Percentiles rank a stretch among this genome's conserved stretches.
Conservation (phyloP, 2,329 filamentous ascomycete species). For the Ascochyta fabae region DNA sequence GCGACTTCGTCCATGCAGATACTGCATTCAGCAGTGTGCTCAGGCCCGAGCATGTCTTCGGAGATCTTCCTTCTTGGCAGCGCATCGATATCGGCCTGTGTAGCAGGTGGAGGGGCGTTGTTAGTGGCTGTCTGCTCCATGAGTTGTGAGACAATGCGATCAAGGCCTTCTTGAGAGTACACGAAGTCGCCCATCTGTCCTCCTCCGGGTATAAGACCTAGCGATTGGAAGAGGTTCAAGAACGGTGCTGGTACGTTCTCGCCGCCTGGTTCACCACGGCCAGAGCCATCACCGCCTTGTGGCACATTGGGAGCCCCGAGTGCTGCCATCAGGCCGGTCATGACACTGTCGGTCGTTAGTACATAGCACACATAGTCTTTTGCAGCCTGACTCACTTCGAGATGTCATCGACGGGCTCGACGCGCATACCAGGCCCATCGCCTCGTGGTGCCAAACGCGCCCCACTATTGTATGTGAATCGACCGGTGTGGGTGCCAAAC, state of each 20-base stretch:
- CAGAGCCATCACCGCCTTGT: slow-evolving; percentile 11
- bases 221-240: slow-evolving; percentile 52
- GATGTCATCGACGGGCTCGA: slow-evolving; percentile 56
- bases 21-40: slow-evolving; percentile 79
- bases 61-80: slow-evolving; percentile 76
- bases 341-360: slow-evolving; percentile 37
- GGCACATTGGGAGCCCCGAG: slow-evolving; percentile 34
- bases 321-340: slow-evolving; percentile 43
- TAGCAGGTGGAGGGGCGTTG: slow-evolving; percentile 82
- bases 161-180: slow-evolving; percentile 87
- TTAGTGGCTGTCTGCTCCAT: slow-evolving; percentile 83
- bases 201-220: slow-evolving; percentile 41
- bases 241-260: slow-evolving; percentile 45
- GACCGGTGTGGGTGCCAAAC: slow-evolving; percentile 22
- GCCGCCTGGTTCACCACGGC: slow-evolving; percentile 11
- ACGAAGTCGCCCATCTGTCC: slow-evolving; percentile 76
- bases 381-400: slow-evolving; percentile 26
- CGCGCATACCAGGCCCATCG: slow-evolving; percentile 56
- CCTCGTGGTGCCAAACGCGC: slow-evolving; percentile 58
- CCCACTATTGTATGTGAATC: slow-evolving; percentile 43
- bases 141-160: slow-evolving; percentile 83
- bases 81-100: slow-evolving; percentile 73
- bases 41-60: slow-evolving; percentile 70
- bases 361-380: slow-evolving; percentile 46
- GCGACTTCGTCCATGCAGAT: slow-evolving; percentile 92